Evolutionary conservation across 345 rosid species (phyloP).

Genomic region (Jatropha curcas): DNA sequence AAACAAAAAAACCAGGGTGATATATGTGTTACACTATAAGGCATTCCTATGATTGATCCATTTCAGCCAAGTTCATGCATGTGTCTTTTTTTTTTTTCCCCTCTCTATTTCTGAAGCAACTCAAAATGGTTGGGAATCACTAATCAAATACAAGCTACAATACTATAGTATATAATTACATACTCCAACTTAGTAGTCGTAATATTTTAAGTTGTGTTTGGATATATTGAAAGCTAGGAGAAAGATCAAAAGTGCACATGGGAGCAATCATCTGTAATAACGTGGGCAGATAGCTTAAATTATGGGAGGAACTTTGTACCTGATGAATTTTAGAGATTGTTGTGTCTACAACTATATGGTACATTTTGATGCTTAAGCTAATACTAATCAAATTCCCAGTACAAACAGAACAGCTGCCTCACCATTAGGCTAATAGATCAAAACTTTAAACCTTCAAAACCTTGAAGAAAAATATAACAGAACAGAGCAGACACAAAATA

Average conservation of each 20-base stretch:
- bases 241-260: neutral
- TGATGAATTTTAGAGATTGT: neutral
- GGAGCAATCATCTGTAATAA: neutral
- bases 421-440: neutral
- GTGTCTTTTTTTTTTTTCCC: neutral
- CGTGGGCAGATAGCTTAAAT: neutral
- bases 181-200: neutral
- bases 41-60: neutral
- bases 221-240: neutral
- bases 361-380: neutral
- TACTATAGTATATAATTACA: neutral
- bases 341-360: neutral
- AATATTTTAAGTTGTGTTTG: neutral
- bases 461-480: neutral
- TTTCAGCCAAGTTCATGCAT: neutral
- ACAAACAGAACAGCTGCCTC: conserved; percentile 6
- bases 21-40: neutral
- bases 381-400: neutral
- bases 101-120: neutral
- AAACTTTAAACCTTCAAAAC: neutral
- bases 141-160: neutral
- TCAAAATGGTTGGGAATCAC: neutral
- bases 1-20: neutral
- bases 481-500: neutral
- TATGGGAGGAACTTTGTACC: neutral